These are phyloP conservation scores for Hericium rajendrae DNA, from an alignment of 768 basidiomycete species.

Conservation along the genomic window DNA sequence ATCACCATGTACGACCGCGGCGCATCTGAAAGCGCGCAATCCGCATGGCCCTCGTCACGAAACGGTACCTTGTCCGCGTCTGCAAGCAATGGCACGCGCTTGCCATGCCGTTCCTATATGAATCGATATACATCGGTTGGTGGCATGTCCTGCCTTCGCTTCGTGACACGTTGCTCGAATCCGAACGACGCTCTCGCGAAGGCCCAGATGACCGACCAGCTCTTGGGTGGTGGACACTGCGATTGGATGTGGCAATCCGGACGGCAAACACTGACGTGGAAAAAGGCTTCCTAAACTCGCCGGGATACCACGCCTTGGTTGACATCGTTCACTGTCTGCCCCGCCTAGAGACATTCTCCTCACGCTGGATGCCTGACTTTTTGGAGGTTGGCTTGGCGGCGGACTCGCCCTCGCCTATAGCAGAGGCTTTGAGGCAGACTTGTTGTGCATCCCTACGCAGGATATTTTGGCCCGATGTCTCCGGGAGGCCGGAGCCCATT, in stretches of 20 bases:
- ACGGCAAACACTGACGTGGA: neutral
- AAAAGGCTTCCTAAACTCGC: neutral
- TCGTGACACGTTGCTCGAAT: neutral
- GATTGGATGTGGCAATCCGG: neutral
- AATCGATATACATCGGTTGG: neutral
- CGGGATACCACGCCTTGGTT: neutral
- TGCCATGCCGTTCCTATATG: constrained; percentile 3
- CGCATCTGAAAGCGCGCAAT: neutral
- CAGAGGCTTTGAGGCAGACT: neutral
- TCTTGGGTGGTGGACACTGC: neutral
- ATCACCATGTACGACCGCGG: neutral
- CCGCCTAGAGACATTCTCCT: neutral
- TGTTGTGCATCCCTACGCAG: neutral
- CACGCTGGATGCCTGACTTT: neutral
- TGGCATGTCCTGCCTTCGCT: neutral
- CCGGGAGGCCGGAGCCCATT: neutral
- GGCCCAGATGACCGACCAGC: neutral
- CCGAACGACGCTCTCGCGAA: neutral
- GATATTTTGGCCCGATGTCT: neutral
- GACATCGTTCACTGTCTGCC: neutral
- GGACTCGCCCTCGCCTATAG: neutral
- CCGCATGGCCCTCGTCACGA: neutral
- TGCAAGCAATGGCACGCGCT: constrained; percentile 1
- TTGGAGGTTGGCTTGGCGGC: neutral
- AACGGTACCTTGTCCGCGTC: constrained; percentile 1